phyloP scores from a whole-genome alignment of 2,329 filamentous ascomycete genomes.

The Anthostomella pinea region DNA sequence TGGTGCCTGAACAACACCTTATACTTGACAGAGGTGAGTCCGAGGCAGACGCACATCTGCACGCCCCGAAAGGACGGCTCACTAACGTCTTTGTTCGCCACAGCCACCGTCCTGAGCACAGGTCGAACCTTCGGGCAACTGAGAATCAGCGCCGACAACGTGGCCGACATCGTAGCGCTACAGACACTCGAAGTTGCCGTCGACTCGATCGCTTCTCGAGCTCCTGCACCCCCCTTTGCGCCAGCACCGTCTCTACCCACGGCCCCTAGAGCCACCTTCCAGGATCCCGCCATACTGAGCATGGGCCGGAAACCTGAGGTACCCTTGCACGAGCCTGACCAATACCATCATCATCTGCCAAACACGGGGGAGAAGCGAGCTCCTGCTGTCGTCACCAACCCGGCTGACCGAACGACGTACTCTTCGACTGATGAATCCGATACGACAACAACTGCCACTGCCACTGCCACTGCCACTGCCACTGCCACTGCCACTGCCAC shows the following conservation, averaged over 20 bases:
- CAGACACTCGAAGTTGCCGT: conserved; percentile 1
- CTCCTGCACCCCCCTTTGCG: conserved; percentile 18
- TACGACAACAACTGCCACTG: conserved; percentile 10
- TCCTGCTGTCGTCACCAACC: conserved; percentile 23
- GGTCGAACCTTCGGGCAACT: conserved; percentile 16
- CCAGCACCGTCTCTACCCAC: conserved; percentile 22
- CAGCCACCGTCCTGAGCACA: conserved; percentile 19
- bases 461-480: conserved; percentile 3
- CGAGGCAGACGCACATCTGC: too few relatives aligned
- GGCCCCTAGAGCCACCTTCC: conserved; percentile 48
- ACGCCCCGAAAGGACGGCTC: too few relatives aligned
- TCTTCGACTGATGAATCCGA: conserved; percentile 26
- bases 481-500: not conserved
- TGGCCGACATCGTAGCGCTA: conserved; percentile 25
- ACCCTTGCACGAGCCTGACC: conserved; percentile 24
- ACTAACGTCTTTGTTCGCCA: not conserved
- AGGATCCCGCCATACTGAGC: conserved; percentile 82
- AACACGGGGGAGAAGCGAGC: conserved; percentile 33
- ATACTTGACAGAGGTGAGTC: conserved; percentile 22
- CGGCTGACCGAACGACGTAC: conserved; percentile 22
- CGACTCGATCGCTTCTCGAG: not conserved
- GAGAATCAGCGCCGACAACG: conserved; percentile 22
- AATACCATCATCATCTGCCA: conserved; percentile 24
- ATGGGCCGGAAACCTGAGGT: conserved; percentile 47
- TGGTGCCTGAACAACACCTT: conserved; percentile 24